A percentile compares a stretch with the other conserved stretches of the same genome.
Conservation (phyloP, 2,329 filamentous ascomycete genomes). For the Aspergillus clavatus region DNA sequence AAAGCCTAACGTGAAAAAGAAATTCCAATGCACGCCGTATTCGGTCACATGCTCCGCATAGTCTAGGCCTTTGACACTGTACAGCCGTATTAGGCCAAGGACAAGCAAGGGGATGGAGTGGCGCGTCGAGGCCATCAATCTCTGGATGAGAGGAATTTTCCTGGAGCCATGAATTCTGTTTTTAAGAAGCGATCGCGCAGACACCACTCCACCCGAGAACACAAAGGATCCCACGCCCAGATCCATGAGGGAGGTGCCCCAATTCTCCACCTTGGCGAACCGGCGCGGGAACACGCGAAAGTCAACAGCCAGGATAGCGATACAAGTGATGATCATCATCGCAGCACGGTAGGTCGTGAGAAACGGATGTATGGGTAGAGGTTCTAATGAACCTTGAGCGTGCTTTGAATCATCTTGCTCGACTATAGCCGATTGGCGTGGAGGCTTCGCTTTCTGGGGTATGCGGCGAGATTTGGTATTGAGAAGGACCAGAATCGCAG, state of each 20-base stretch:
- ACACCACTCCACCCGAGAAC: slow-evolving; percentile 88
- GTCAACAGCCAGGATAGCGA: slow-evolving; percentile 94
- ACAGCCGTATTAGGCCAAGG: slow-evolving; percentile 73
- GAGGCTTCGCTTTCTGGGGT: slow-evolving; percentile 33
- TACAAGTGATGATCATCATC: slow-evolving; percentile 86
- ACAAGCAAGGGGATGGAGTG: slow-evolving; percentile 79
- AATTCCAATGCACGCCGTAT: slow-evolving; percentile 99
- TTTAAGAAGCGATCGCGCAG: slow-evolving; percentile 73
- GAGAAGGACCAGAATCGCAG: slow-evolving; percentile 60
- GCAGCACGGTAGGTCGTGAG: slow-evolving; percentile 84
- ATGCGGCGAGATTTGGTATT: slow-evolving; percentile 27
- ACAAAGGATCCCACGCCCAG: slow-evolving; percentile 96
- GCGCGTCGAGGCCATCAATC: slow-evolving; percentile 64
- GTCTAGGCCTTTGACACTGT: slow-evolving; percentile 88
- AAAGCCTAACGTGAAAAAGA: slow-evolving; percentile 92
- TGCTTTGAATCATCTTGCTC: slow-evolving; percentile 18
- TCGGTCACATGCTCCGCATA: slow-evolving; percentile 97
- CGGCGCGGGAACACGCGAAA: slow-evolving; percentile 88
- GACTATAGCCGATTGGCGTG: slow-evolving; percentile 18
- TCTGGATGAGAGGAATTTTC: slow-evolving; percentile 42
- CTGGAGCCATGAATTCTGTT: slow-evolving; percentile 52
- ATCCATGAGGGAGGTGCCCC: slow-evolving; percentile 99
- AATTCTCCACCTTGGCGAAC: slow-evolving; percentile 98
- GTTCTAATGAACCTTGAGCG: slow-evolving; percentile 35
- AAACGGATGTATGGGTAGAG: slow-evolving; percentile 80